Evolutionary conservation across 345 rosid species (phyloP).

Genomic region (Cardamine occulta): DNA sequence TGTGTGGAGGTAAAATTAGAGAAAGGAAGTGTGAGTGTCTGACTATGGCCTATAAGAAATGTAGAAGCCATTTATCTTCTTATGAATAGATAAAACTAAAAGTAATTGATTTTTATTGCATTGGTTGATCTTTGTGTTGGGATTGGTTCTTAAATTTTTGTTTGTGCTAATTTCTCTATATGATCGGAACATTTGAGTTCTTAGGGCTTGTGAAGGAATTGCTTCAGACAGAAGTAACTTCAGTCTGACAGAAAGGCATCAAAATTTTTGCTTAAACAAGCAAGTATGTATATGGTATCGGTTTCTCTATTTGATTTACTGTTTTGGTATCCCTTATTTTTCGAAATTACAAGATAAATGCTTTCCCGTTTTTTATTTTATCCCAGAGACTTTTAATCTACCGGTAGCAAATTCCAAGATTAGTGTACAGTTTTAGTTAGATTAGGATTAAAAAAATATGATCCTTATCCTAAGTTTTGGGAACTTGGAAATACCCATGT

Average conservation of each 20-base stretch:
- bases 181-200: constrained; percentile 9
- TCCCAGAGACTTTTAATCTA: neutral
- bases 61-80: constrained; percentile 44
- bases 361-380: neutral
- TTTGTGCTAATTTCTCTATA: constrained; percentile 7
- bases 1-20: constrained; percentile 28
- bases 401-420: neutral
- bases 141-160: constrained; percentile 10
- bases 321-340: neutral
- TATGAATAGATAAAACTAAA: neutral
- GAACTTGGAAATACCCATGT: constrained; percentile 2
- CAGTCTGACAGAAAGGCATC: constrained; percentile 41
- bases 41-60: constrained; percentile 42
- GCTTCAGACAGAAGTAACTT: constrained; percentile 43
- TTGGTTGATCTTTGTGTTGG: constrained; percentile 12
- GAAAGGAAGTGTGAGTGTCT: constrained; percentile 19
- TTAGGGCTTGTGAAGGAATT: constrained; percentile 49
- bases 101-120: constrained; percentile 3
- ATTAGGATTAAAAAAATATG: neutral
- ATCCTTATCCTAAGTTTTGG: constrained; percentile 2
- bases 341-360: neutral
- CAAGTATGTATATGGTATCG: constrained; percentile 4
- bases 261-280: constrained; percentile 10
- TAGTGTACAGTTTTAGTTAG: neutral
- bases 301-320: neutral